Base-by-base conservation (phyloP, 306 rosid genomes). In the Cicer pinnatifidum region DNA sequence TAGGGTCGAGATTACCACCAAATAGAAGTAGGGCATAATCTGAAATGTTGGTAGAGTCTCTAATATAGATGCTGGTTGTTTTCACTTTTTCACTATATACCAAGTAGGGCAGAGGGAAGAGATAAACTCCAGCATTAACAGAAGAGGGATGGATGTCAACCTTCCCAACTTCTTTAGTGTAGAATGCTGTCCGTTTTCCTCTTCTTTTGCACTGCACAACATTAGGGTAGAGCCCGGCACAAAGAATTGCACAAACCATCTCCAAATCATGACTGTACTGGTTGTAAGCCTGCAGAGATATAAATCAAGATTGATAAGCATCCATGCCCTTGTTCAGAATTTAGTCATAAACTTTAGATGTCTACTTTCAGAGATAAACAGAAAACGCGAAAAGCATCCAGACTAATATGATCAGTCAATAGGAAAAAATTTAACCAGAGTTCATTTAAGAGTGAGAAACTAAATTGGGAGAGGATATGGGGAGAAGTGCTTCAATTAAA, bases 111-210 rank as follows among this genome's bases (percentile, higher is more conserved):
- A 93, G 90, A 83, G 98, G 98, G 86, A 91, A 93, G 75, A 84
- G 87, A 81, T 91, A 94, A 72, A 91, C 82, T 80, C 92, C 92
- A 10, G 97, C 98, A 83, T 93, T 93, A 74, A 91, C 98, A 40
- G 97, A 93, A 53, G 94, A 90, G 37, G 98, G 96, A 82, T 93
- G 98, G 75, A 93, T 91, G 69, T 93, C 98, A 62, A 93, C 96
- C 81, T 91, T 91, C 67, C 98, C 97, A 8, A 91, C 97, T 82
- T 93, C 97, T 85, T 93, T 93, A 1, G 97, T 93, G 83, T 84
- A 89, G 84, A 93, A 88, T 1, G 90, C 89, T 1, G 91, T 87
- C 70, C 98, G 81, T 66, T 88, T 91, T 82, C 97, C 96, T 84
- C 97, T 85, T 82, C 90, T 86, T 83, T 93, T 93, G 87, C 98